These are phyloP conservation scores for Cymbopogon flexuosus DNA, from an alignment of 202 grass and related monocot genomes.

Conservation along the genomic window DNA sequence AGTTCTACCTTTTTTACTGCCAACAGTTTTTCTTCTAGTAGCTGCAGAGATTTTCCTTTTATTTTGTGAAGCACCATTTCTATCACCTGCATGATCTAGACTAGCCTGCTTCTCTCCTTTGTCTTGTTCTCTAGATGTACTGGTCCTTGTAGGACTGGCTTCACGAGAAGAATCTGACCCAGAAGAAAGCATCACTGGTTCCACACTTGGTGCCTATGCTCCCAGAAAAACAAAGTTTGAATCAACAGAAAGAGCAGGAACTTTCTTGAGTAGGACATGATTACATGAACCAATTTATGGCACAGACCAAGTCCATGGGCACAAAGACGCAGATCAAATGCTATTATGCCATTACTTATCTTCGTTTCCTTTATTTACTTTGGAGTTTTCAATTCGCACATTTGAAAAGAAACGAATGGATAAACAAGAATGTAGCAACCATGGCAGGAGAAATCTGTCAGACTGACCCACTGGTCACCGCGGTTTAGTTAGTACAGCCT, in stretches of 20 bases:
- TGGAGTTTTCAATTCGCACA: background rate
- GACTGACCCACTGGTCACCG: background rate
- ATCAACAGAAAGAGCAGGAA: background rate
- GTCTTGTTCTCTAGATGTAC: slow-evolving; percentile 28
- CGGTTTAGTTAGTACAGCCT: background rate
- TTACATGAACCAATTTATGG: background rate
- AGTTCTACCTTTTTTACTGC: slow-evolving; percentile 41
- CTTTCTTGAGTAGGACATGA: background rate
- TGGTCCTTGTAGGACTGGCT: slow-evolving; percentile 42
- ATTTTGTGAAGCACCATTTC: slow-evolving; percentile 28
- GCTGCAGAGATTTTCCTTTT: slow-evolving; percentile 21
- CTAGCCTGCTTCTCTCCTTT: slow-evolving; percentile 17
- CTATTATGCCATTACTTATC: background rate
- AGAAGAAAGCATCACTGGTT: slow-evolving; percentile 56
- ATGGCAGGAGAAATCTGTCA: background rate
- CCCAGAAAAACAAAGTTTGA: slow-evolving; percentile 1
- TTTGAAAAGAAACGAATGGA: background rate
- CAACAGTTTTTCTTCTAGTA: slow-evolving; percentile 27
- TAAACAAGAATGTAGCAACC: background rate
- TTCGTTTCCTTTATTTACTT: background rate
- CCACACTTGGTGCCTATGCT: slow-evolving; percentile 48
- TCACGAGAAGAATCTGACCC: slow-evolving; percentile 59
- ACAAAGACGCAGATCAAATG: background rate
- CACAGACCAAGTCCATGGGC: too few species aligned
- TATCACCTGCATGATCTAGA: slow-evolving; percentile 25